Evolutionary conservation across 805 yeast species (phyloP).

Genomic region (Pichia californica): DNA sequence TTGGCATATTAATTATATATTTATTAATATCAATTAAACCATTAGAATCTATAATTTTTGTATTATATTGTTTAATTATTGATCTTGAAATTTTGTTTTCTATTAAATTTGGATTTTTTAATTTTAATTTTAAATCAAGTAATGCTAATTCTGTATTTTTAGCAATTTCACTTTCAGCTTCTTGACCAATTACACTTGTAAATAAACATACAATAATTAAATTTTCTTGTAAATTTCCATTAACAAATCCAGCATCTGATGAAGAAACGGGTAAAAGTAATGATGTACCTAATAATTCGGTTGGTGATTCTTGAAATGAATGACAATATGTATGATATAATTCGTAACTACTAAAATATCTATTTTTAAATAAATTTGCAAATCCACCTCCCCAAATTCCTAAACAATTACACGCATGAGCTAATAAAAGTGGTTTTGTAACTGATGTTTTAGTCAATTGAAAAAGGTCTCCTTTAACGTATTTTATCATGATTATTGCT

Average conservation of each 20-base stretch:
- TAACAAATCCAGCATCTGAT: constrained; percentile 29
- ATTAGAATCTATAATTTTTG: background rate
- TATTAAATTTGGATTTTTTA: constrained; percentile 17
- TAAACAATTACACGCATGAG: constrained; percentile 74
- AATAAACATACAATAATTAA: constrained; percentile 59
- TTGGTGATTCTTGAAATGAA: constrained; percentile 16
- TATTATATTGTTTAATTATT: constrained; percentile 2
- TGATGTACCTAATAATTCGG: constrained; percentile 48
- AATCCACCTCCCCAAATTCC: constrained; percentile 88
- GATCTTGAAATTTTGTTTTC: constrained; percentile 4
- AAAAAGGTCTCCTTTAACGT: constrained; percentile 56
- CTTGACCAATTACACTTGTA: constrained; percentile 55
- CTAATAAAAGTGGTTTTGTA: constrained; percentile 39
- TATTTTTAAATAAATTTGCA: constrained; percentile 48
- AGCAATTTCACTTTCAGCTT: constrained; percentile 41
- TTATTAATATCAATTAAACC: background rate
- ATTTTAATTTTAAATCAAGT: constrained; percentile 37
- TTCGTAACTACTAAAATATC: constrained; percentile 52
- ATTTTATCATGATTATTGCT: constrained; percentile 22
- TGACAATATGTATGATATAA: constrained; percentile 41
- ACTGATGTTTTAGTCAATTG: constrained; percentile 20
- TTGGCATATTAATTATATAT: constrained; percentile 52
- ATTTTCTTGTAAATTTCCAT: constrained; percentile 19
- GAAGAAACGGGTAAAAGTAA: constrained; percentile 34
- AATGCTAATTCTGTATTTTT: constrained; percentile 46